Conservation (phyloP, 177 flowering plant genomes). For the Vitis hybrid region DNA sequence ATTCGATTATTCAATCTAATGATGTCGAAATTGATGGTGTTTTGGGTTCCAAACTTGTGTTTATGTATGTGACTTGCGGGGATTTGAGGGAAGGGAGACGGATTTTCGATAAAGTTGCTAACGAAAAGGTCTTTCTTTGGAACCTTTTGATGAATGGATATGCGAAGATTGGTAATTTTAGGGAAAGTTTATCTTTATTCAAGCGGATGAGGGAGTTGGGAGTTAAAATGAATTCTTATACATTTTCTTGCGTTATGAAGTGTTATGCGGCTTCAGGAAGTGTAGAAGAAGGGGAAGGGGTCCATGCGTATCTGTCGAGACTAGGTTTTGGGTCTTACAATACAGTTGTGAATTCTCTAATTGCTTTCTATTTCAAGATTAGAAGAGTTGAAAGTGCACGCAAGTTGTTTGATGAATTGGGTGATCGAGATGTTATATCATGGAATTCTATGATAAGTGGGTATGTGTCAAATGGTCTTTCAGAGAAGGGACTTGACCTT, state of each 20-base stretch:
- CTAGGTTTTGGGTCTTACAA: constrained; percentile 41
- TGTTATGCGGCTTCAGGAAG: constrained; percentile 40
- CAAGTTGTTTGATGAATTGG: constrained; percentile 56
- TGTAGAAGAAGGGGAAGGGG: constrained; percentile 31
- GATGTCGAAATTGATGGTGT: constrained; percentile 29
- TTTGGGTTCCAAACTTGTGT: constrained; percentile 60
- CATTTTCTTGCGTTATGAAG: constrained; percentile 56
- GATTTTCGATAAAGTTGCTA: constrained; percentile 44
- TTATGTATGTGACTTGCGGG: constrained; percentile 66
- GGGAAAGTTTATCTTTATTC: constrained; percentile 40
- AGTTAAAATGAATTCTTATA: constrained; percentile 36
- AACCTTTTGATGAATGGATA: constrained; percentile 55
- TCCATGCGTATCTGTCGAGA: constrained; percentile 45
- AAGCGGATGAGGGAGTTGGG: constrained; percentile 39
- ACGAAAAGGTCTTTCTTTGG: constrained; percentile 57
- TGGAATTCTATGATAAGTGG: constrained; percentile 74
- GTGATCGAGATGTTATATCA: constrained; percentile 54
- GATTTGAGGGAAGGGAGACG: constrained; percentile 50
- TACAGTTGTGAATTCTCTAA: constrained; percentile 49
- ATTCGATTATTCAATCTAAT: constrained; percentile 29
- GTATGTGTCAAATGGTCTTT: constrained; percentile 34
- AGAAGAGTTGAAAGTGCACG: constrained; percentile 36
- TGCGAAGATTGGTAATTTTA: constrained; percentile 39
- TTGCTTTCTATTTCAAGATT: constrained; percentile 46
- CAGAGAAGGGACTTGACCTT: constrained; percentile 31